These are phyloP conservation scores for Rubus idaeus DNA, from an alignment of 306 rosid genomes.

Conservation along the genomic window DNA sequence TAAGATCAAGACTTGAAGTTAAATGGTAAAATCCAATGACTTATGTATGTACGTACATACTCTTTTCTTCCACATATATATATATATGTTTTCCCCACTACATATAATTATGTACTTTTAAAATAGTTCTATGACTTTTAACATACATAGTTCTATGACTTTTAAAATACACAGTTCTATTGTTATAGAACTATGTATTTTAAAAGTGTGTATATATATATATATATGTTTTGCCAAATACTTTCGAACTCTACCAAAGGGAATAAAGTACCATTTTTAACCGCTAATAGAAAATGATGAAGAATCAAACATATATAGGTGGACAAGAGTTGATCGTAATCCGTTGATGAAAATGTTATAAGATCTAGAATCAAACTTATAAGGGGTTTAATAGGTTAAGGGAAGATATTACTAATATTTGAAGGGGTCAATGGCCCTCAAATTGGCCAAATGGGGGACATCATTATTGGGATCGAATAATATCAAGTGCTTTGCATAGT, in stretches of 20 bases:
- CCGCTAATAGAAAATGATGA: background rate
- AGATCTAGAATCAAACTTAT: background rate
- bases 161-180: no score
- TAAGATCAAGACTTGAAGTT: background rate
- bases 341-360: background rate
- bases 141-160: no score
- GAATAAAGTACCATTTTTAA: background rate
- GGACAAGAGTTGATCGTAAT: background rate
- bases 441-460: conserved; percentile 26
- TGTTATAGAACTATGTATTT: no score
- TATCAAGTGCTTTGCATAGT: background rate
- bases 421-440: conserved; percentile 19
- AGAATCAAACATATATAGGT: background rate
- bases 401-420: background rate
- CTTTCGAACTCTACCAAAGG: no score
- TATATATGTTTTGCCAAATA: no score
- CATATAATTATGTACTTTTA: no score
- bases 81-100: no score
- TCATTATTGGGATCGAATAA: conserved; percentile 21
- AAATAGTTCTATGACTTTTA: no score
- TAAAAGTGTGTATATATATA: no score
- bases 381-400: background rate
- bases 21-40: background rate
- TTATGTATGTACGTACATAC: no score
- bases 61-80: no score